Evolutionary conservation across 805 yeast genomes (phyloP).

Genomic region (Starmerella apis): DNA sequence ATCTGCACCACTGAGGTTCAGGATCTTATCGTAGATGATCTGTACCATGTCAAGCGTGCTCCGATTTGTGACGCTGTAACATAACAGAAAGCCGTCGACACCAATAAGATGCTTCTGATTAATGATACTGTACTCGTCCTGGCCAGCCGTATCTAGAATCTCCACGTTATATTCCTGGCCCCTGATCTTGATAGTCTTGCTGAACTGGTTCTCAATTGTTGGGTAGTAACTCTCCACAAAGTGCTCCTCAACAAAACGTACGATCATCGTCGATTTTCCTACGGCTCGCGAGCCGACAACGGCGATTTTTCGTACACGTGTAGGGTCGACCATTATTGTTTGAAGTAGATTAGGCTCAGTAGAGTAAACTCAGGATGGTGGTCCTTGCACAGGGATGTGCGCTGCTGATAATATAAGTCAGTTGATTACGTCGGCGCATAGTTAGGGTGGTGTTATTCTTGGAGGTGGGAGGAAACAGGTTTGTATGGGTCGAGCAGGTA

Average conservation of each 20-base stretch:
- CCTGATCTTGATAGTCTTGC: slow-evolving; percentile 55
- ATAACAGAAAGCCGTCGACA: slow-evolving; percentile 71
- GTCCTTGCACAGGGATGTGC: too few species aligned
- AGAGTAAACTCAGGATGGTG: too few species aligned
- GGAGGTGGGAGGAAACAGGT: neutral
- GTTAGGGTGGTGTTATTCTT: neutral
- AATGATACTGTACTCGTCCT: slow-evolving; percentile 75
- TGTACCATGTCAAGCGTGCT: slow-evolving; percentile 67
- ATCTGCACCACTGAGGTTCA: slow-evolving; percentile 51
- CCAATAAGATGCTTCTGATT: slow-evolving; percentile 71
- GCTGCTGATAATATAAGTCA: neutral
- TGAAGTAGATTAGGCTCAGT: too few species aligned
- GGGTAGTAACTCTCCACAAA: slow-evolving; percentile 86
- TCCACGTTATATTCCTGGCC: slow-evolving; percentile 72
- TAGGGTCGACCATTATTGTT: slow-evolving; percentile 25
- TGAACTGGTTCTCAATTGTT: slow-evolving; percentile 77
- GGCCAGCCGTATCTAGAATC: slow-evolving; percentile 87
- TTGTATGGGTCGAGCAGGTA: too few species aligned
- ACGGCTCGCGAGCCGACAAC: slow-evolving; percentile 83
- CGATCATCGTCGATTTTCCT: slow-evolving; percentile 74
- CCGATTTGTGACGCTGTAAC: slow-evolving; percentile 70
- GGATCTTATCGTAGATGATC: slow-evolving; percentile 70
- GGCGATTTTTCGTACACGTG: slow-evolving; percentile 51
- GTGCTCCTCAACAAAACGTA: slow-evolving; percentile 76
- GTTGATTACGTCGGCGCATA: slow-evolving; percentile 3